Conservation (phyloP, 495 filamentous ascomycete species). For the Glarea lozoyensis region DNA sequence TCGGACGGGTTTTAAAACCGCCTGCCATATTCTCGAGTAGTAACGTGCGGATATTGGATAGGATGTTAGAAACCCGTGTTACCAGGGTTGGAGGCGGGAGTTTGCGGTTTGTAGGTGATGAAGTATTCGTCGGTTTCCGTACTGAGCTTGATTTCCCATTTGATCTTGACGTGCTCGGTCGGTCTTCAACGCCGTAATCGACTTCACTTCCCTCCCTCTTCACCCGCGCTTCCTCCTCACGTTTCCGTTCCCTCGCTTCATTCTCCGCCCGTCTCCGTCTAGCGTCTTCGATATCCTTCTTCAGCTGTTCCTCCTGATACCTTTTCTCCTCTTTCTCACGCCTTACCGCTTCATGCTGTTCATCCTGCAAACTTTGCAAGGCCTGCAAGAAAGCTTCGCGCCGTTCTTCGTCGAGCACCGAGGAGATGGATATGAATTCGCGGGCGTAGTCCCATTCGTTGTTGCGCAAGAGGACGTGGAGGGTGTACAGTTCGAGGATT, state of each 20-base stretch:
- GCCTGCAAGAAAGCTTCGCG: constrained; percentile 77
- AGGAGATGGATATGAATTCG: constrained; percentile 76
- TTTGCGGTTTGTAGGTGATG: constrained; percentile 22
- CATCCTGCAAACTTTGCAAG: constrained; percentile 64
- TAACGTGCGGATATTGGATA: constrained; percentile 49
- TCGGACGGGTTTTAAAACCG: constrained; percentile 61
- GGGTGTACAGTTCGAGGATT: constrained; percentile 86
- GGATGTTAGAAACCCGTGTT: constrained; percentile 37
- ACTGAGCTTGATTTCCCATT: constrained; percentile 21
- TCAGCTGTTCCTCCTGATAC: constrained; percentile 48
- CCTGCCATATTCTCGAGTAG: constrained; percentile 48
- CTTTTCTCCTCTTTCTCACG: constrained; percentile 54
- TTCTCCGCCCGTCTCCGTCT: constrained; percentile 39
- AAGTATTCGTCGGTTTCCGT: constrained; percentile 16
- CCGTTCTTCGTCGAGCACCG: constrained; percentile 84
- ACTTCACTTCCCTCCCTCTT: constrained; percentile 35
- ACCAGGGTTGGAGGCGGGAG: constrained; percentile 34
- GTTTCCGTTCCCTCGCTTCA: constrained; percentile 41
- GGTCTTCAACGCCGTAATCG: constrained; percentile 47
- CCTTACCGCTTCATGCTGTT: constrained; percentile 54
- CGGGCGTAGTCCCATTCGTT: constrained; percentile 91
- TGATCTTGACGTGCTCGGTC: constrained; percentile 2
- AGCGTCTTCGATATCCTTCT: constrained; percentile 52
- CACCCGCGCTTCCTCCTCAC: constrained; percentile 19
- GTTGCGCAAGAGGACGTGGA: constrained; percentile 86